These are phyloP conservation scores for Coemansia sp. DNA, from an alignment of 192 early-diverging fungal species.

Conservation along the genomic window DNA sequence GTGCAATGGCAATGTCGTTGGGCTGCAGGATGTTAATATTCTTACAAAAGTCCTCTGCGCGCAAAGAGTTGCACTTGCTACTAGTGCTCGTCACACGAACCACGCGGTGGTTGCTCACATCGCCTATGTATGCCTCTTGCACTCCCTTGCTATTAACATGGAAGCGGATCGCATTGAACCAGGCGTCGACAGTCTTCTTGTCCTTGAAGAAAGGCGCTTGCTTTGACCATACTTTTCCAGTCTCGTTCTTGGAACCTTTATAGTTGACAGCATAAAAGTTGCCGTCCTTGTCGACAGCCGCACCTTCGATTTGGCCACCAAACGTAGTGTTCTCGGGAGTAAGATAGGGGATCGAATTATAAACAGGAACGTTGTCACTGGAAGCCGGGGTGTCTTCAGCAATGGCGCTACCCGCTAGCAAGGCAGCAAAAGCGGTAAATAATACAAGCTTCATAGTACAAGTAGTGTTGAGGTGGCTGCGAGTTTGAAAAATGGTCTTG, in stretches of 20 bases:
- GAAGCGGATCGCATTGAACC: constrained; percentile 58
- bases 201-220: constrained; percentile 37
- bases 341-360: constrained; percentile 31
- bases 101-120: constrained; percentile 45
- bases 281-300: constrained; percentile 55
- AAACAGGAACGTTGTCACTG: neutral
- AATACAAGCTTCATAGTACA: neutral
- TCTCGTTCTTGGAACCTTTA: constrained; percentile 18
- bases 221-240: constrained; percentile 10
- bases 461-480: neutral
- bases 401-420: neutral
- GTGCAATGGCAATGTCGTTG: constrained; percentile 58
- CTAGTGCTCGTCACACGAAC: constrained; percentile 21
- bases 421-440: neutral
- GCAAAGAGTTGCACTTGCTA: constrained; percentile 11
- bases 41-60: constrained; percentile 31
- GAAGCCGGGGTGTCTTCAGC: neutral
- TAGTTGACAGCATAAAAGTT: constrained; percentile 55
- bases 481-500: neutral
- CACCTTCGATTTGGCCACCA: constrained; percentile 58
- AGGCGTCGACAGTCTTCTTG: constrained; percentile 13
- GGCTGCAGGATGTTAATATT: constrained; percentile 44
- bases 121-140: constrained; percentile 45
- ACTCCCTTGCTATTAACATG: constrained; percentile 18
- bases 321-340: constrained; percentile 35